phyloP scores from a whole-genome alignment of 2,329 filamentous ascomycete species.

The Botrytis porri region DNA sequence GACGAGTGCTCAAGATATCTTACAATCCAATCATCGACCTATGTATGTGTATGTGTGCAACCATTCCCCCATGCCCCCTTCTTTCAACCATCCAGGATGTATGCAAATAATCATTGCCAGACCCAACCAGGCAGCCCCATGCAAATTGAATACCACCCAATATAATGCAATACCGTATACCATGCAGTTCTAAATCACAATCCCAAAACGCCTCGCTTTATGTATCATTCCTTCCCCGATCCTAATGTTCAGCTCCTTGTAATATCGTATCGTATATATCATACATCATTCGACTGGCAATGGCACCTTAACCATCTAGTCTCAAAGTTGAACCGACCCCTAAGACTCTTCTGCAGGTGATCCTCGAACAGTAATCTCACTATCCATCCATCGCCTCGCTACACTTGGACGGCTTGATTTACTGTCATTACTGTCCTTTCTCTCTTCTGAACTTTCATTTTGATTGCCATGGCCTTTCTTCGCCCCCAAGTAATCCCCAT shows the following conservation, averaged over 20 bases:
- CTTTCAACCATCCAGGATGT: not conserved
- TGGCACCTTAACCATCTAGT: not conserved
- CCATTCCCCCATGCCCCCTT: not conserved
- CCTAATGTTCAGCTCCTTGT: not conserved
- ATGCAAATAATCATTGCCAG: not conserved
- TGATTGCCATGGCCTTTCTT: slow-evolving; percentile 8
- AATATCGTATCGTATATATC: not conserved
- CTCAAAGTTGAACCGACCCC: not conserved
- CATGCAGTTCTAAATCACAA: not conserved
- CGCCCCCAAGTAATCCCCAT: not conserved
- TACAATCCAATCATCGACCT: not conserved
- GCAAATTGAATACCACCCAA: not conserved
- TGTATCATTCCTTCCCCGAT: not conserved
- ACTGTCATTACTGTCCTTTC: slow-evolving; percentile 23
- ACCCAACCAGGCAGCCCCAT: not conserved
- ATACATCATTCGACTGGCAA: not conserved
- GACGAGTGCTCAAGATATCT: no score
- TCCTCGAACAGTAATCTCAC: slow-evolving; percentile 12
- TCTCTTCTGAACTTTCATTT: slow-evolving; percentile 21
- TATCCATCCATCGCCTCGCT: slow-evolving; percentile 17
- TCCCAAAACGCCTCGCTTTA: not conserved
- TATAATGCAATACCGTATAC: not conserved
- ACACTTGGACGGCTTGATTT: slow-evolving; percentile 3
- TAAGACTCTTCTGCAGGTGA: not conserved
- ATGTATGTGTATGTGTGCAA: not conserved